Percentiles rank a stretch among this genome's conserved stretches.
Conservation (phyloP, 2,329 filamentous ascomycete species). For the Chaetomiaceae sp. region DNA sequence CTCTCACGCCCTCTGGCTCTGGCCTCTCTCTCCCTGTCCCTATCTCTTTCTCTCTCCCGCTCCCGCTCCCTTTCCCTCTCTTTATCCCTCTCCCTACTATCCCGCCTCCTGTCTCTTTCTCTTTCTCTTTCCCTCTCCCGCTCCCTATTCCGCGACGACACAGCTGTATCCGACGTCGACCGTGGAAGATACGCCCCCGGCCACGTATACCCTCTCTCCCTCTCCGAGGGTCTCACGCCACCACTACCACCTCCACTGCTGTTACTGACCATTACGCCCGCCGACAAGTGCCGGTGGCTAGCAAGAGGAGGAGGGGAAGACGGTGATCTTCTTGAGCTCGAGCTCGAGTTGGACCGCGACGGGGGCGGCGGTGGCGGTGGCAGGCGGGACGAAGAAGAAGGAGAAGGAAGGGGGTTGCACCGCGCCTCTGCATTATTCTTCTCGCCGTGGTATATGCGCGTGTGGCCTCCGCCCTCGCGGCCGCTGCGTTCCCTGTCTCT, state of each 20-base stretch:
- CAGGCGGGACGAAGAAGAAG: neutral
- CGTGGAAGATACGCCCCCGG: neutral
- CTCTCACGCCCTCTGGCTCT: neutral
- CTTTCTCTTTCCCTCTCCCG: conserved; percentile 11
- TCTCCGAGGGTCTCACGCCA: neutral
- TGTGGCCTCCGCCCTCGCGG: neutral
- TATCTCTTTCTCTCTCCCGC: neutral
- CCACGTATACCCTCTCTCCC: neutral
- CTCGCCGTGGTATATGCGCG: neutral
- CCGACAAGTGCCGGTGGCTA: too few species aligned
- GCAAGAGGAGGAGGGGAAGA: too few species aligned
- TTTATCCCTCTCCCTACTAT: neutral
- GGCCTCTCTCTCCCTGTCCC: conserved; percentile 5
- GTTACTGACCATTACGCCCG: too few species aligned
- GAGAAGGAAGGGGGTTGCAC: conserved; percentile 1
- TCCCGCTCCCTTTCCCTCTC: neutral
- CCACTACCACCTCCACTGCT: neutral
- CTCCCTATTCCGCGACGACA: neutral
- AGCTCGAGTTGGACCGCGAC: neutral
- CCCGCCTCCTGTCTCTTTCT: neutral
- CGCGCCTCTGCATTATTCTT: neutral
- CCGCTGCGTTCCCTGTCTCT: neutral
- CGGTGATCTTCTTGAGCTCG: too few species aligned
- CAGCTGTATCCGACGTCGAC: neutral
- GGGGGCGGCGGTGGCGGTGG: neutral